phyloP scores from a whole-genome alignment of 805 yeast species.

The Ogataea ramenticola region DNA sequence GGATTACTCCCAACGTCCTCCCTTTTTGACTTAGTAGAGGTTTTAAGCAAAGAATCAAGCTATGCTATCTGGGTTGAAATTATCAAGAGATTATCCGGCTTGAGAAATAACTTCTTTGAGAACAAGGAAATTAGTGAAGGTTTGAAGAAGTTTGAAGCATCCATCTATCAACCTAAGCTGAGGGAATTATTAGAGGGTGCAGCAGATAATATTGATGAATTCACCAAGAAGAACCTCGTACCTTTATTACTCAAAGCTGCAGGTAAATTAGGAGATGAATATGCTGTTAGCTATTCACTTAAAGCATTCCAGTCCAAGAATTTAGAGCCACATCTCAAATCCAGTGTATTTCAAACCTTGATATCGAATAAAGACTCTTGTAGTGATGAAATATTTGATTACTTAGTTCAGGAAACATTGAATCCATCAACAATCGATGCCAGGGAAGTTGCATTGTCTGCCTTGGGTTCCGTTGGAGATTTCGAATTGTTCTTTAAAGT shows the following conservation, averaged over 20 bases:
- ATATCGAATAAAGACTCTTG: slow-evolving; percentile 29
- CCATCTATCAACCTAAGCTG: slow-evolving; percentile 27
- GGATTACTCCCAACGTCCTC: slow-evolving; percentile 36
- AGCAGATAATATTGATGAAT: not conserved
- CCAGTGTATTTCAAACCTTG: slow-evolving; percentile 36
- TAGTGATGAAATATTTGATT: slow-evolving; percentile 27
- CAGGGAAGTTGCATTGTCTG: slow-evolving; percentile 48
- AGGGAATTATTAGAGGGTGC: slow-evolving; percentile 9
- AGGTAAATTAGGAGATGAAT: not conserved
- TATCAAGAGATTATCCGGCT: slow-evolving; percentile 29
- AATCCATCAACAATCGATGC: slow-evolving; percentile 50
- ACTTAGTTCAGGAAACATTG: slow-evolving; percentile 38
- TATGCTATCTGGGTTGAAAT: slow-evolving; percentile 52
- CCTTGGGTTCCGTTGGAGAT: slow-evolving; percentile 42
- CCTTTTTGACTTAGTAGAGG: slow-evolving; percentile 35
- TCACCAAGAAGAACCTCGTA: slow-evolving; percentile 4
- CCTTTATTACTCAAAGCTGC: not conserved
- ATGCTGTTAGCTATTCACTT: slow-evolving; percentile 10
- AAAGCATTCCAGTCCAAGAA: slow-evolving; percentile 10
- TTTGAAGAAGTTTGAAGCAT: slow-evolving; percentile 26
- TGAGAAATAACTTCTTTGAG: slow-evolving; percentile 31
- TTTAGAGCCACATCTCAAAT: slow-evolving; percentile 36
- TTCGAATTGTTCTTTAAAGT: slow-evolving; percentile 28
- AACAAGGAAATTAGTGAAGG: slow-evolving; percentile 19
- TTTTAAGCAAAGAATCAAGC: slow-evolving; percentile 28